Conservation (phyloP, 495 filamentous ascomycete species). For the Hypoxylon trugodes region DNA sequence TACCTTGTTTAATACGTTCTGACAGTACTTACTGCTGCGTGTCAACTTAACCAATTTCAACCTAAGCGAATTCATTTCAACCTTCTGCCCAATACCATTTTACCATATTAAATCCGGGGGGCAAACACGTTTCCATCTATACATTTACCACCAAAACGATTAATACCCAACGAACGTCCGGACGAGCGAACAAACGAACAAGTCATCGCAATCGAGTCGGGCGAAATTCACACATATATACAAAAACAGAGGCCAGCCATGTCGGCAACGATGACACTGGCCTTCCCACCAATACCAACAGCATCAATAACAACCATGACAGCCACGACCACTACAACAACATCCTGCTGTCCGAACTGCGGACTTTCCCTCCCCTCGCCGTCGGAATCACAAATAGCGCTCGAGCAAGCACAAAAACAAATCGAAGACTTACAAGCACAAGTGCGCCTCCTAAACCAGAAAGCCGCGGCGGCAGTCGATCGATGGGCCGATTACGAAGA, state of each 20-base stretch:
- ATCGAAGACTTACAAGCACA: constrained; percentile 87
- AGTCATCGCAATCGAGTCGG: background rate
- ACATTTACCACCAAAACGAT: no score
- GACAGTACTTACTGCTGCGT: no score
- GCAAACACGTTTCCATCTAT: no score
- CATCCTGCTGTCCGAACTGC: constrained; percentile 43
- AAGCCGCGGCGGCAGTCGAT: constrained; percentile 77
- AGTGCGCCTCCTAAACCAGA: constrained; percentile 74
- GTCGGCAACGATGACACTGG: constrained; percentile 40
- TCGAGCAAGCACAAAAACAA: constrained; percentile 66
- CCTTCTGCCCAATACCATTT: no score
- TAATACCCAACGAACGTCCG: no score
- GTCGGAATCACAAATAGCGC: constrained; percentile 58
- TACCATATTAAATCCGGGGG: no score
- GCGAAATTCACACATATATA: background rate
- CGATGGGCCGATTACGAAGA: constrained; percentile 96
- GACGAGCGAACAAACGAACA: no score
- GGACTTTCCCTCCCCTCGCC: constrained; percentile 35
- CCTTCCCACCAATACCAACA: constrained; percentile 24
- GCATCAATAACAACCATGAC: constrained; percentile 19
- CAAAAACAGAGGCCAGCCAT: constrained; percentile 27
- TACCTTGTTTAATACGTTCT: no score
- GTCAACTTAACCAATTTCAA: no score
- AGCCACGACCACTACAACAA: constrained; percentile 24
- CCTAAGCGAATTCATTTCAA: background rate